Percentiles rank a stretch among this genome's conserved stretches.
phyloP scores from a whole-genome alignment of 2,329 filamentous ascomycete genomes.

The Fusarium compactum region DNA sequence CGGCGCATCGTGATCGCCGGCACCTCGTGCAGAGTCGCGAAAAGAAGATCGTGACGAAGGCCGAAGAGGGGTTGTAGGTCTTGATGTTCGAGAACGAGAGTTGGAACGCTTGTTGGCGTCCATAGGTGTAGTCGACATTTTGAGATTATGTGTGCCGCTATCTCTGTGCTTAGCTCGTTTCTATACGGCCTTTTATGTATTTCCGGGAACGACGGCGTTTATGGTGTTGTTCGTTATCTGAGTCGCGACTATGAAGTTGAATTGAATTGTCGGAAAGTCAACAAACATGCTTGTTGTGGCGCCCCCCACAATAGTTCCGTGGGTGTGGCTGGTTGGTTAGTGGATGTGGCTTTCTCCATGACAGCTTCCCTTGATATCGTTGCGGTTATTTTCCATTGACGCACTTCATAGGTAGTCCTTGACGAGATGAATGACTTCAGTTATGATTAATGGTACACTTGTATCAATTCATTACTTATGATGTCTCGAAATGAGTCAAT shows the following conservation, averaged over 20 bases:
- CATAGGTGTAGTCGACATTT: conserved; percentile 48
- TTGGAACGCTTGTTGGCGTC: conserved; percentile 60
- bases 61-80: conserved; percentile 91
- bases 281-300: conserved; percentile 36
- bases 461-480: background rate
- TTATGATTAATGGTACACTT: too few relatives aligned
- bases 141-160: background rate
- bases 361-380: conserved; percentile 8
- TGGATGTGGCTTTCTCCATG: conserved; percentile 23
- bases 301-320: conserved; percentile 17
- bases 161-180: background rate
- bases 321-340: conserved; percentile 22
- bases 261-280: conserved; percentile 32
- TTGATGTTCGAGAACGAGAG: conserved; percentile 74
- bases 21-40: conserved; percentile 76
- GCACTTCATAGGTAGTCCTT: background rate
- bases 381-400: background rate
- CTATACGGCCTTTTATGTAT: background rate
- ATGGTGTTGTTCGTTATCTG: background rate
- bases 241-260: conserved; percentile 14
- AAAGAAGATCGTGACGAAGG: conserved; percentile 91
- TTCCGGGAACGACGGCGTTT: background rate
- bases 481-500: background rate
- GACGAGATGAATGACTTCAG: background rate
- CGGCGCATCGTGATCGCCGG: conserved; percentile 62